These are phyloP conservation scores for Dactylonectria macrodidyma DNA, from an alignment of 2,329 filamentous ascomycete genomes.

Conservation along the genomic window DNA sequence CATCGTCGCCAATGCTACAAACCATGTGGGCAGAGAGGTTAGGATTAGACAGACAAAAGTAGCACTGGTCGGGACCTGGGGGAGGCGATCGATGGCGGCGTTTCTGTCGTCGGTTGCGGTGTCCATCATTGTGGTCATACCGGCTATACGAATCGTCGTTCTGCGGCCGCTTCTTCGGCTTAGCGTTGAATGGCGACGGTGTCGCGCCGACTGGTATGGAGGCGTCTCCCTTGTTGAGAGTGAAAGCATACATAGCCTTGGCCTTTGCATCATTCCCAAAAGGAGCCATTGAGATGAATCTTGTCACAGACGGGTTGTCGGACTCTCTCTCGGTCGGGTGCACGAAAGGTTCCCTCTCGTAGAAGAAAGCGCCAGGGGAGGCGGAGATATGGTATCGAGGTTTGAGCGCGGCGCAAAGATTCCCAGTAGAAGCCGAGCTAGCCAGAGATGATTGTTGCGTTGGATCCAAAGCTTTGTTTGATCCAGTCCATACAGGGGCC, in stretches of 20 bases:
- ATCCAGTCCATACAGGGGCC: conserved; percentile 77
- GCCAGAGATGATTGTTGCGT: conserved; percentile 66
- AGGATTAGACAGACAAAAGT: conserved; percentile 94
- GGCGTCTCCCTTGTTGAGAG: conserved; percentile 76
- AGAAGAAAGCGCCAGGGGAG: conserved; percentile 78
- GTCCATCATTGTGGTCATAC: conserved; percentile 64
- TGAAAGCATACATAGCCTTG: conserved; percentile 86
- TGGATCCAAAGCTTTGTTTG: conserved; percentile 72
- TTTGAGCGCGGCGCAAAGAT: conserved; percentile 83
- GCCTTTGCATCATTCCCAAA: conserved; percentile 83
- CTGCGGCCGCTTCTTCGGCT: conserved; percentile 71
- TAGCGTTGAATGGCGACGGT: conserved; percentile 76
- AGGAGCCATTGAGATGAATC: conserved; percentile 90
- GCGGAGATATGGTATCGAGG: conserved; percentile 93
- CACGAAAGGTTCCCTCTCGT: conserved; percentile 94
- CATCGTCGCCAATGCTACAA: conserved; percentile 87
- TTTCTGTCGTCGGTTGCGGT: conserved; percentile 61
- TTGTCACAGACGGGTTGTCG: conserved; percentile 76
- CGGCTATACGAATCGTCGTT: conserved; percentile 66
- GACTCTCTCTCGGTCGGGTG: conserved; percentile 67
- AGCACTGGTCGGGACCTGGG: conserved; percentile 85
- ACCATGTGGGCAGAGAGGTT: conserved; percentile 90
- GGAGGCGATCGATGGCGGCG: conserved; percentile 67
- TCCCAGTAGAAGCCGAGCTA: conserved; percentile 78
- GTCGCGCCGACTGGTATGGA: conserved; percentile 81